Percentiles rank a stretch among this genome's conserved stretches.
These are phyloP conservation scores for Microcyclospora pomicola DNA, from an alignment of 2,329 filamentous ascomycete genomes.

Conservation along the genomic window DNA sequence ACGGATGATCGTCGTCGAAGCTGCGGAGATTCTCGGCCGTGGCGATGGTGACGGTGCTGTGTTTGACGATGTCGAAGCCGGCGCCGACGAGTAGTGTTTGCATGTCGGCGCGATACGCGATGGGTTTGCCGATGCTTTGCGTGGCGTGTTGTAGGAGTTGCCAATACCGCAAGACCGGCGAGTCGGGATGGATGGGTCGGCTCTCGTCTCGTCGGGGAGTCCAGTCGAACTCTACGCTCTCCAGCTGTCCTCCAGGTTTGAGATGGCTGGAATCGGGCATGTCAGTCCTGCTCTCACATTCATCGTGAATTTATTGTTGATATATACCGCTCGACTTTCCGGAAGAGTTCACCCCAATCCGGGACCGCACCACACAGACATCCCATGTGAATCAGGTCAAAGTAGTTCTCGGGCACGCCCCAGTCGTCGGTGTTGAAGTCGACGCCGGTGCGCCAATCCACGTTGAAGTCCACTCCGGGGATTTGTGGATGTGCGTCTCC, in stretches of 20 bases:
- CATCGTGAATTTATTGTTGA: background rate
- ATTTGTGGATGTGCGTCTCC: slow-evolving; percentile 2
- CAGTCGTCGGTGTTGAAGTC: slow-evolving; percentile 70
- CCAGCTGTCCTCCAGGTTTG: slow-evolving; percentile 63
- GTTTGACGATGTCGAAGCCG: slow-evolving; percentile 62
- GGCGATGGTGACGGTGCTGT: slow-evolving; percentile 51
- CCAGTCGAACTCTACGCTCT: slow-evolving; percentile 85
- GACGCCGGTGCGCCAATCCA: slow-evolving; percentile 13
- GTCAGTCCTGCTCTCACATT: slow-evolving; percentile 5
- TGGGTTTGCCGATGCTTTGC: slow-evolving; percentile 47
- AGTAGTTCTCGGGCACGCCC: slow-evolving; percentile 52
- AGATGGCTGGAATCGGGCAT: slow-evolving; percentile 45
- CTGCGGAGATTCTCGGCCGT: slow-evolving; percentile 39
- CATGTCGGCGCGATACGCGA: slow-evolving; percentile 51
- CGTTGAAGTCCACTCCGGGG: slow-evolving; percentile 10
- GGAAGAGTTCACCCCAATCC: slow-evolving; percentile 63
- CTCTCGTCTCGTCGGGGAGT: slow-evolving; percentile 57
- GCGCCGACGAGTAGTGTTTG: slow-evolving; percentile 48
- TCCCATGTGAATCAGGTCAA: slow-evolving; percentile 73
- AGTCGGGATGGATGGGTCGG: slow-evolving; percentile 39
- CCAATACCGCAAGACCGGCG: slow-evolving; percentile 44
- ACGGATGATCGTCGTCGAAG: slow-evolving; percentile 36
- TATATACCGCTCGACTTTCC: slow-evolving; percentile 35
- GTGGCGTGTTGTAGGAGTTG: slow-evolving; percentile 55
- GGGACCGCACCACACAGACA: slow-evolving; percentile 65